Percentiles rank a stretch among this genome's conserved stretches.
phyloP scores from a whole-genome alignment of 192 early-diverging fungal genomes.

The Podila clonocystis region DNA sequence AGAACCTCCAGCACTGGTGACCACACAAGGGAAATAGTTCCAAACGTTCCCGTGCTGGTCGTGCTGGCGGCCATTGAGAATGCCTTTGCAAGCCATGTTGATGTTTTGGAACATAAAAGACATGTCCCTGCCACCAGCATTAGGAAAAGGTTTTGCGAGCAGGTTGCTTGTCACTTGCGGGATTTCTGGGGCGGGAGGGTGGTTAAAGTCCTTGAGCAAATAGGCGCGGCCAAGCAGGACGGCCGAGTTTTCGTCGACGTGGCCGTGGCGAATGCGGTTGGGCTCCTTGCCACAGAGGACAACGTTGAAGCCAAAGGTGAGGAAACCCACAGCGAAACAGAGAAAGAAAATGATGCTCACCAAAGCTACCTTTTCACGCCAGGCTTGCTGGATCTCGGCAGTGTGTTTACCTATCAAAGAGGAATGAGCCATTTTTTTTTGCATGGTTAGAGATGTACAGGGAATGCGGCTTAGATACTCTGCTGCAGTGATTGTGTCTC shows the following conservation, averaged over 20 bases:
- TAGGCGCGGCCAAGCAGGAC: slow-evolving; percentile 73
- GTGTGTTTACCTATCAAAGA: slow-evolving; percentile 20
- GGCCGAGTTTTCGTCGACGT: slow-evolving; percentile 62
- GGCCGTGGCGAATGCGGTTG: slow-evolving; percentile 55
- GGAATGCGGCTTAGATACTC: too few species aligned
- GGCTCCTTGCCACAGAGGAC: slow-evolving; percentile 65
- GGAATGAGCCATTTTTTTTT: neutral
- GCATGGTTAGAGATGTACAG: neutral
- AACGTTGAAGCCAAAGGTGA: slow-evolving; percentile 86
- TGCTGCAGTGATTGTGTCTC: neutral
- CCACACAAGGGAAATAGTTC: slow-evolving; percentile 80
- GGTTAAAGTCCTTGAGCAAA: slow-evolving; percentile 67
- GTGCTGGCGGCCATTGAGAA: slow-evolving; percentile 52
- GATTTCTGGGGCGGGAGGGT: slow-evolving; percentile 50
- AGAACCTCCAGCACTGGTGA: slow-evolving; percentile 48
- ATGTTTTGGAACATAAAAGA: slow-evolving; percentile 83
- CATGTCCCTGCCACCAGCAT: slow-evolving; percentile 75
- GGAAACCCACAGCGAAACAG: slow-evolving; percentile 79
- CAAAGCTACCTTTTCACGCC: slow-evolving; percentile 92
- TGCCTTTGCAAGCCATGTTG: slow-evolving; percentile 71
- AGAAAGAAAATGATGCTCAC: slow-evolving; percentile 83
- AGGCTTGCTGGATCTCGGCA: slow-evolving; percentile 75
- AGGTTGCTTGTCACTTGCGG: slow-evolving; percentile 55
- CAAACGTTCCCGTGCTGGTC: slow-evolving; percentile 51
- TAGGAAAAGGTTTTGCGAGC: slow-evolving; percentile 63